Evolutionary conservation across 805 yeast genomes (phyloP).

Genomic region (Candida tibetensis): DNA sequence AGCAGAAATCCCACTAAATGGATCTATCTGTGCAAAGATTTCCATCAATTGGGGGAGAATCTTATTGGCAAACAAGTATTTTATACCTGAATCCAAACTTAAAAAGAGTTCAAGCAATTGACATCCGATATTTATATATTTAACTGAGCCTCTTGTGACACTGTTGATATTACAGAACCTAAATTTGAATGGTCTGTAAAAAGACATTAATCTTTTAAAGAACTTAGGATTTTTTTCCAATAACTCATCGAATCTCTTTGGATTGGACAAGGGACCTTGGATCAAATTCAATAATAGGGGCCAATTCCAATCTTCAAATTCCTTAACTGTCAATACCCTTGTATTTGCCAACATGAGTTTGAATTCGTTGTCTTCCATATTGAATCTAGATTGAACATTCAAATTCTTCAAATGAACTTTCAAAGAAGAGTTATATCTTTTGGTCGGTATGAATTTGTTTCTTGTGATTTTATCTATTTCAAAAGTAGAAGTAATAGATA

Average conservation of each 20-base stretch:
- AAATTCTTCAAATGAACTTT: conserved; percentile 20
- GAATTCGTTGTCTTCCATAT: conserved; percentile 62
- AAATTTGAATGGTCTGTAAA: conserved; percentile 87
- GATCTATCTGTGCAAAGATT: conserved; percentile 80
- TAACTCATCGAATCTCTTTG: conserved; percentile 72
- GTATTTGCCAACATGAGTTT: conserved; percentile 65
- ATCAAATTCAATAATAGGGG: conserved; percentile 64
- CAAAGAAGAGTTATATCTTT: conserved; percentile 27
- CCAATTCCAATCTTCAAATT: conserved; percentile 88
- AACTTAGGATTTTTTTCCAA: conserved; percentile 75
- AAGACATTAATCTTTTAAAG: conserved; percentile 77
- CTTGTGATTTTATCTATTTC: conserved; percentile 47
- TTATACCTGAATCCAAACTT: conserved; percentile 61
- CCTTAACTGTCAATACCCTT: conserved; percentile 73
- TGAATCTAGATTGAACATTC: conserved; percentile 19
- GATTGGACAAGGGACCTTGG: conserved; percentile 77
- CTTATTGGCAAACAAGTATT: conserved; percentile 67
- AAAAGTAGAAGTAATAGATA: conserved; percentile 20
- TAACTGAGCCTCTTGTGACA: conserved; percentile 50
- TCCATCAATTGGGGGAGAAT: conserved; percentile 86
- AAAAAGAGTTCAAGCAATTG: conserved; percentile 67
- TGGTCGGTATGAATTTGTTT: conserved; percentile 29
- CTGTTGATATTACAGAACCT: conserved; percentile 50
- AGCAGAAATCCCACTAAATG: conserved; percentile 69
- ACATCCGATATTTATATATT: conserved; percentile 71